Percentiles rank a stretch among this genome's conserved stretches.
Conservation (phyloP, 129 eudicot genomes). For the Chrysanthemum makinoi region DNA sequence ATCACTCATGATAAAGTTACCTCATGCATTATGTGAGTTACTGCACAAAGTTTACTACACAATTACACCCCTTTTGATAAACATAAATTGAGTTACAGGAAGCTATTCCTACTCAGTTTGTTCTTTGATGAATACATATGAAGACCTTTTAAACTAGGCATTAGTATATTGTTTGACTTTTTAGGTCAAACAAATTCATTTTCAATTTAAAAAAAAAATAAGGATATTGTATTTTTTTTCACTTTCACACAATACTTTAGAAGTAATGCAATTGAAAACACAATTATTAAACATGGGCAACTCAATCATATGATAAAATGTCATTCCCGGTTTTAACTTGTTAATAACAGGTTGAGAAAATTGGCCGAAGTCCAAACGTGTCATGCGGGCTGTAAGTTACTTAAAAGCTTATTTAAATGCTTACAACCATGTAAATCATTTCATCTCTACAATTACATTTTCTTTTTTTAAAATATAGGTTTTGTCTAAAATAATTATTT, state of each 20-base stretch:
- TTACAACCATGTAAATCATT: too few species aligned
- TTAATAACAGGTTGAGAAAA: too few species aligned
- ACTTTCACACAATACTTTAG: background rate
- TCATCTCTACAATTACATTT: too few species aligned
- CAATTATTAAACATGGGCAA: background rate
- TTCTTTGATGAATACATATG: background rate
- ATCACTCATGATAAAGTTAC: background rate
- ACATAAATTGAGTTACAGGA: background rate
- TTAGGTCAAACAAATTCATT: background rate
- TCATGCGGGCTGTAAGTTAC: too few species aligned
- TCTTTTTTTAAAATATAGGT: too few species aligned
- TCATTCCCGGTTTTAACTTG: too few species aligned
- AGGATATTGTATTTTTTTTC: background rate
- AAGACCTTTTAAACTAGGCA: background rate
- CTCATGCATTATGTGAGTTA: background rate
- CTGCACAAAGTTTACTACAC: too few species aligned
- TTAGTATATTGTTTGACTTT: constrained; percentile 5
- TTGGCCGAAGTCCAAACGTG: too few species aligned
- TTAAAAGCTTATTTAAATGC: too few species aligned
- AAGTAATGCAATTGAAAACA: background rate
- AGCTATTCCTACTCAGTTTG: background rate
- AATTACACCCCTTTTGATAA: background rate
- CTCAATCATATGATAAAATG: too few species aligned
- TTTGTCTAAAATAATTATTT: too few species aligned
- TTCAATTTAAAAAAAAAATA: background rate